A percentile compares a stretch with the other conserved stretches of the same genome.
These are phyloP conservation scores for Calocera cornea DNA, from an alignment of 768 basidiomycete species.

Conservation along the genomic window DNA sequence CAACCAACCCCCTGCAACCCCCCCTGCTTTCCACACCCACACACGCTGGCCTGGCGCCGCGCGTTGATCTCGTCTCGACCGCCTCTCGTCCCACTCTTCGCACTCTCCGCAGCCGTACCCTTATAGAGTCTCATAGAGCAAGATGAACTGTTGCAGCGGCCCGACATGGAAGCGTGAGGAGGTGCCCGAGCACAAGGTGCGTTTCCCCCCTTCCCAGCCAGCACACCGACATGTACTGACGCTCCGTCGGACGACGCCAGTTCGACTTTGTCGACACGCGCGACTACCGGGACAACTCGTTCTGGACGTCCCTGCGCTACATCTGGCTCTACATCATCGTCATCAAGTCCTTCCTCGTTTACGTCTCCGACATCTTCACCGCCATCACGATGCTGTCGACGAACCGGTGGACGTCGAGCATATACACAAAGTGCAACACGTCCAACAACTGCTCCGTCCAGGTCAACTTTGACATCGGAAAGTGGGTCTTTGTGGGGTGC, in stretches of 20 bases:
- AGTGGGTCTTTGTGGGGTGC: slow-evolving; percentile 96
- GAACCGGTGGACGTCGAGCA: slow-evolving; percentile 78
- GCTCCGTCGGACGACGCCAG: slow-evolving; percentile 38
- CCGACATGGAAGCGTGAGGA: slow-evolving; percentile 93
- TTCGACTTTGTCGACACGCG: slow-evolving; percentile 93
- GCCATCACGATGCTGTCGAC: slow-evolving; percentile 93
- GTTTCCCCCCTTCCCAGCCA: slow-evolving; percentile 13
- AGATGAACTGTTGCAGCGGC: slow-evolving; percentile 53
- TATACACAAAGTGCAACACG: slow-evolving; percentile 55
- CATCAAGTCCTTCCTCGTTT: slow-evolving; percentile 92
- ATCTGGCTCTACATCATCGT: slow-evolving; percentile 85
- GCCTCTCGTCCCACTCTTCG: not conserved
- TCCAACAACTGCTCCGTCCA: slow-evolving; percentile 62
- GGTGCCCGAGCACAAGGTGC: slow-evolving; percentile 93
- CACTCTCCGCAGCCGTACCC: not conserved
- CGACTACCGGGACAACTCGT: slow-evolving; percentile 82
- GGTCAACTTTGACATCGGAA: slow-evolving; percentile 67
- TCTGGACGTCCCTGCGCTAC: slow-evolving; percentile 83
- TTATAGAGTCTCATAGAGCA: not conserved
- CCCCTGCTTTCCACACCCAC: not conserved
- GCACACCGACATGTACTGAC: slow-evolving; percentile 5
- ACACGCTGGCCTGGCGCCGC: slow-evolving; percentile 3
- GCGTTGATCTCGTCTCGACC: not conserved
- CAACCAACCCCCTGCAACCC: not conserved
- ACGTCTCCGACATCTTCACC: slow-evolving; percentile 94